Evolutionary conservation across 2,329 filamentous ascomycete genomes (phyloP), one percentile per base, ranked within the genome.

Genomic region (Chaetomiaceae sp.): DNA sequence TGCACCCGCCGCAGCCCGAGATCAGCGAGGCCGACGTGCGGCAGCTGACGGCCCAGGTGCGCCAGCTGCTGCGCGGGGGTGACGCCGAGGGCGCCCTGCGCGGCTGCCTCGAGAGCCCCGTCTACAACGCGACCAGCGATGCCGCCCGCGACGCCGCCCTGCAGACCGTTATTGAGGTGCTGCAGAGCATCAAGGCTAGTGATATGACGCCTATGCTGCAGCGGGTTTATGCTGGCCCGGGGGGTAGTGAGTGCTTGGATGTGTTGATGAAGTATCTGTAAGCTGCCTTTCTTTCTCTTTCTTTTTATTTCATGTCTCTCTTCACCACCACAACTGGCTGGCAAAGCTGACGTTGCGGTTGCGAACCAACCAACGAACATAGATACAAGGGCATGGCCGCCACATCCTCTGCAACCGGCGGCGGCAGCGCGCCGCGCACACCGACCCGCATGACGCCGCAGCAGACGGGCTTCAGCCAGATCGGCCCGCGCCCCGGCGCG

Each of bases 261-360:
- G 89, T 92, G 45, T 74, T 99, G 68, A 96, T 96, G 88, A 99
- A 99, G 75, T 99, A 96, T 72, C 76, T 96, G 83, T 96, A 81
- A 64, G 86, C 39, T 43, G 23, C 27, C 44, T 19, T 12, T 25
- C 19, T 27, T 40, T 43, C 25, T 30, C 44, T 19, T 12, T 25
- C 19, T 27, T n/a, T 16, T 37, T 23, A 19, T 23, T 27, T 5
- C 5, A 2, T 21, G n/a, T 37, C 14, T 8, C 4, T 3, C 16
- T 33, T n/a, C n/a, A n/a, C n/a, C n/a, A n/a, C n/a, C n/a, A n/a
- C n/a, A n/a, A n/a, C n/a, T n/a, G n/a, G n/a, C n/a, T n/a, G n/a
- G n/a, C n/a, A n/a, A n/a, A n/a, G 25, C 33, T 31, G 12, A n/a
- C 5, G 14, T 10, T 9, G 25, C 3, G 2, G 43, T 55, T 52